These are phyloP conservation scores for Guadua angustifolia DNA, from an alignment of 176 grass and related monocot species.

Conservation along the genomic window DNA sequence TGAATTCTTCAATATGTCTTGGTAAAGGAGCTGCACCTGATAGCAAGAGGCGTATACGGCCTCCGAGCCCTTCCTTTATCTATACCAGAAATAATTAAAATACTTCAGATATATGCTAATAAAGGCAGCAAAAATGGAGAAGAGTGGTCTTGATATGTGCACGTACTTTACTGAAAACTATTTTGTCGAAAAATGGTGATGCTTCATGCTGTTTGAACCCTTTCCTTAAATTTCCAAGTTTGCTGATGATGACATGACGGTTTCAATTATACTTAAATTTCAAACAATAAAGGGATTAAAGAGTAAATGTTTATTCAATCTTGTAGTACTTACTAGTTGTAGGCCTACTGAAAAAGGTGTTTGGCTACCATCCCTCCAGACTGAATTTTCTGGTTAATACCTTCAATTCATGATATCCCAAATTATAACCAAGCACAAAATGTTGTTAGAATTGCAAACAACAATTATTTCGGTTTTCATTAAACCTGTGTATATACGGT, in stretches of 20 bases:
- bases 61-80: constrained; percentile 87
- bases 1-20: constrained; percentile 84
- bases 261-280: constrained; percentile 9
- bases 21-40: constrained; percentile 90
- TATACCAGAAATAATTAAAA: constrained; percentile 20
- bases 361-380: constrained; percentile 73
- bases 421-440: constrained; percentile 28
- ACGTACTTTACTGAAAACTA: constrained; percentile 83
- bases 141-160: background rate
- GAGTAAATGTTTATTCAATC: background rate
- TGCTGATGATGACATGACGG: constrained; percentile 42
- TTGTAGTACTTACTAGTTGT: constrained; percentile 71
- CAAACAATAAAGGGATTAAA: background rate
- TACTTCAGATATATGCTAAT: background rate
- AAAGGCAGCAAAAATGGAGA: background rate
- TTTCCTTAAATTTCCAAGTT: constrained; percentile 70
- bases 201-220: constrained; percentile 92
- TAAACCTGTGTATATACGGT: constrained; percentile 84
- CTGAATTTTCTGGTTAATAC: constrained; percentile 85
- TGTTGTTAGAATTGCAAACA: background rate
- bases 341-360: constrained; percentile 82
- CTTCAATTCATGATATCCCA: constrained; percentile 54
- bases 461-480: background rate
- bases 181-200: constrained; percentile 87
- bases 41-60: constrained; percentile 73